Percentiles rank a stretch among this genome's conserved stretches.
Evolutionary conservation across 2,329 filamentous ascomycete genomes (phyloP).

Genomic region (Rutstroemia sp.): DNA sequence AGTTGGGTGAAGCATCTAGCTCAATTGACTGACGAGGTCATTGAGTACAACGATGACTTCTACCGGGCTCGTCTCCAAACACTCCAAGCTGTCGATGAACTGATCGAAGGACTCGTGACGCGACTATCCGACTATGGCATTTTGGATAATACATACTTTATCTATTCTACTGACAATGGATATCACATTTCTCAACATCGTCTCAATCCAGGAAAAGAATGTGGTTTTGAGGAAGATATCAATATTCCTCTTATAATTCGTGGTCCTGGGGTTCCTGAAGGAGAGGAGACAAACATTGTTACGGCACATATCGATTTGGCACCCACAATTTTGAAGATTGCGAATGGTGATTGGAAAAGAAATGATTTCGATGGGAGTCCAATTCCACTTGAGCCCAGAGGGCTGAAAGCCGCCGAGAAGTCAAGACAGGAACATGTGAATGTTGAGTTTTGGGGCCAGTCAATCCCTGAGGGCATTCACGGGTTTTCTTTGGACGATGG

Average conservation of each 20-base stretch:
- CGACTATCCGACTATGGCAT: constrained; percentile 34
- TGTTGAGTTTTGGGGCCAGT: constrained; percentile 39
- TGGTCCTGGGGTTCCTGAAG: constrained; percentile 45
- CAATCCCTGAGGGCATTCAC: constrained; percentile 23
- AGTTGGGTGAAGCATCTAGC: constrained; percentile 39
- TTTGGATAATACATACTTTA: constrained; percentile 45
- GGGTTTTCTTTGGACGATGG: constrained; percentile 23
- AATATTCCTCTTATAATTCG: constrained; percentile 48
- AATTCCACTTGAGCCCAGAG: constrained; percentile 31
- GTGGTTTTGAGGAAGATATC: constrained; percentile 44
- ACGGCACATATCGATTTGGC: constrained; percentile 48
- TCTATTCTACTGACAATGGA: constrained; percentile 51
- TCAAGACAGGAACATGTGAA: constrained; percentile 39
- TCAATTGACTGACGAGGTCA: constrained; percentile 33
- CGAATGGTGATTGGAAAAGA: constrained; percentile 31
- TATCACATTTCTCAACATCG: constrained; percentile 47
- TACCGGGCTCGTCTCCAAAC: constrained; percentile 44
- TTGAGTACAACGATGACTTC: constrained; percentile 43
- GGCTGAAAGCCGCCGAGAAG: constrained; percentile 15
- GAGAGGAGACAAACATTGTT: constrained; percentile 34
- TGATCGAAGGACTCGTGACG: constrained; percentile 40
- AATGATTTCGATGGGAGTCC: constrained; percentile 40
- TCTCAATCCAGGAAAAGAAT: constrained; percentile 42
- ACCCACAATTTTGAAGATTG: constrained; percentile 39
- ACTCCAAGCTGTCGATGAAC: constrained; percentile 48